These are phyloP conservation scores for Gaillardinia entomophila DNA, from an alignment of 805 yeast species.

Conservation along the genomic window DNA sequence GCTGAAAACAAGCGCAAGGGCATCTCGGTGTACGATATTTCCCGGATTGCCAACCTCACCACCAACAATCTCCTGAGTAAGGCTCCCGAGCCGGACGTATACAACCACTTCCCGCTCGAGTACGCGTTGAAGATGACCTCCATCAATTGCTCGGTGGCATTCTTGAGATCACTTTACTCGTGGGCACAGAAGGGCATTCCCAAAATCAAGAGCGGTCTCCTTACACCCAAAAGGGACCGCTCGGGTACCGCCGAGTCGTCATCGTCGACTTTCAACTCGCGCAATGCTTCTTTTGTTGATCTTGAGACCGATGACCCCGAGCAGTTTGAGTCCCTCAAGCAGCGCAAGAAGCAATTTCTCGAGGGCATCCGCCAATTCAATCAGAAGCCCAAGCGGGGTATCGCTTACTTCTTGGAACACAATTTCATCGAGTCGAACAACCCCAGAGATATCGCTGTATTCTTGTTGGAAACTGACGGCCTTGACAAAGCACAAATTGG, in stretches of 20 bases:
- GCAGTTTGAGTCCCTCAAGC: conserved; percentile 81
- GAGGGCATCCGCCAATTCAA: conserved; percentile 79
- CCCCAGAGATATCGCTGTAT: conserved; percentile 68
- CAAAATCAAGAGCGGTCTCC: conserved; percentile 1
- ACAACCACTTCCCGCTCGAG: conserved; percentile 60
- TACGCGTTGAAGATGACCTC: conserved; percentile 81
- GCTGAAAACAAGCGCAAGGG: conserved; percentile 41
- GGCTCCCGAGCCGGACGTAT: conserved; percentile 53
- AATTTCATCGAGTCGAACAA: conserved; percentile 58
- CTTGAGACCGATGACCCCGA: conserved; percentile 61
- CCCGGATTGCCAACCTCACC: conserved; percentile 70
- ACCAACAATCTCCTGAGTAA: conserved; percentile 56
- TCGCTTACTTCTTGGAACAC: conserved; percentile 52
- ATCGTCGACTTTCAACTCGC: conserved; percentile 18
- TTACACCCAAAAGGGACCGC: conserved; percentile 14
- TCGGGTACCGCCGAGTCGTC: conserved; percentile 26
- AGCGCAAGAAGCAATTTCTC: conserved; percentile 71
- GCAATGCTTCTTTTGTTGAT: conserved; percentile 22
- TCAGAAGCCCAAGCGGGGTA: conserved; percentile 78
- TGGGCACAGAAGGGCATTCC: conserved; percentile 71
- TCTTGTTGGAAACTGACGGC: conserved; percentile 65
- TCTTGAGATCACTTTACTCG: conserved; percentile 70
- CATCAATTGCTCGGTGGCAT: conserved; percentile 72
- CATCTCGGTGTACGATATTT: conserved; percentile 67
- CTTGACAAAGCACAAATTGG: conserved; percentile 83